These are phyloP conservation scores for Cinnamomum micranthum DNA, from an alignment of 164 flowering plant species.

Conservation along the genomic window DNA sequence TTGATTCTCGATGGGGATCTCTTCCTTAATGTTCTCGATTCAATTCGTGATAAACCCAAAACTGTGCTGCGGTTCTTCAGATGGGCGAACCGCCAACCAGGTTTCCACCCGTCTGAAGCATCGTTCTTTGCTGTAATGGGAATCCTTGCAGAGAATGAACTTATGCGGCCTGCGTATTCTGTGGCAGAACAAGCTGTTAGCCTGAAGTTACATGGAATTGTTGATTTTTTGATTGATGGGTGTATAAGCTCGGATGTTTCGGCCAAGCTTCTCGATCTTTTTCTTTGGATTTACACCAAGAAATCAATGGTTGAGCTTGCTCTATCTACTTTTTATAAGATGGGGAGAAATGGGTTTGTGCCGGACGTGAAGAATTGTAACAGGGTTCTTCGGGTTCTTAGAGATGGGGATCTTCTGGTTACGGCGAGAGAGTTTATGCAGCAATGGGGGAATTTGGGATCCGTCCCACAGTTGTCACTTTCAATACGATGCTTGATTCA, in stretches of 20 bases:
- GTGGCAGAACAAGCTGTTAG: slow-evolving; percentile 35
- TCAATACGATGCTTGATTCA: slow-evolving; percentile 57
- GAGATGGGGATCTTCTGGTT: slow-evolving; percentile 30
- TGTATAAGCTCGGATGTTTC: slow-evolving; percentile 18
- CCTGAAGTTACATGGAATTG: slow-evolving; percentile 28
- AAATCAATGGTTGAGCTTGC: slow-evolving; percentile 43
- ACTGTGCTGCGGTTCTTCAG: slow-evolving; percentile 46
- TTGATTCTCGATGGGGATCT: slow-evolving; percentile 34
- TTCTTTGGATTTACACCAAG: slow-evolving; percentile 45
- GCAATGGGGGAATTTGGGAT: slow-evolving; percentile 48
- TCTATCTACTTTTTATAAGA: slow-evolving; percentile 44
- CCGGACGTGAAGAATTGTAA: slow-evolving; percentile 71
- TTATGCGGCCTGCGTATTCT: slow-evolving; percentile 36
- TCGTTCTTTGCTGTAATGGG: slow-evolving; percentile 33
- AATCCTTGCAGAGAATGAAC: slow-evolving; percentile 32
- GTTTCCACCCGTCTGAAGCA: slow-evolving; percentile 31
- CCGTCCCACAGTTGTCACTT: slow-evolving; percentile 48
- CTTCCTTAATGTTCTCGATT: slow-evolving; percentile 35
- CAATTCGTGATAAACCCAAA: slow-evolving; percentile 32
- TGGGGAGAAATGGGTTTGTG: slow-evolving; percentile 43
- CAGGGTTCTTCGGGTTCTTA: slow-evolving; percentile 51
- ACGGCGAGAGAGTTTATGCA: slow-evolving; percentile 45
- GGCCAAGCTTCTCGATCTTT: slow-evolving; percentile 39
- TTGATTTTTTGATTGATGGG: slow-evolving; percentile 26
- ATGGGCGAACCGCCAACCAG: slow-evolving; percentile 51